These are phyloP conservation scores for Fusarium buxicola DNA, from an alignment of 2,329 filamentous ascomycete species.

Conservation along the genomic window DNA sequence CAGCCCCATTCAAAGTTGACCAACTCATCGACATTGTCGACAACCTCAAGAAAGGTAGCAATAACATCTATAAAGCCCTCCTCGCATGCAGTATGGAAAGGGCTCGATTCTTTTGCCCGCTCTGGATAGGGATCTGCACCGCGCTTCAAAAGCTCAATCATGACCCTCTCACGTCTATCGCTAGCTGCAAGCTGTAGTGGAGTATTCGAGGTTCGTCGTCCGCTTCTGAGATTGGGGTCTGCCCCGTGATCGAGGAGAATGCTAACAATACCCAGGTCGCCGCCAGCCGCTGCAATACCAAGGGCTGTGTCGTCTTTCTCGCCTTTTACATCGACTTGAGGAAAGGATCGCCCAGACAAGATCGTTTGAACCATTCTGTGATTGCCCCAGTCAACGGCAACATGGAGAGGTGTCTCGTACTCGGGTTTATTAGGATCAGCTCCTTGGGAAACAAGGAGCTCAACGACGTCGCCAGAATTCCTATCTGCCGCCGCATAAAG, in stretches of 20 bases:
- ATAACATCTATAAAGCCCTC: slow-evolving; percentile 21
- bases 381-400: slow-evolving; percentile 28
- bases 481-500: slow-evolving; percentile 24
- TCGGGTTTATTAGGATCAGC: slow-evolving; percentile 27
- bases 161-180: not conserved
- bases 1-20: slow-evolving; percentile 36
- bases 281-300: slow-evolving; percentile 18
- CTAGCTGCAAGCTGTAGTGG: slow-evolving; percentile 24
- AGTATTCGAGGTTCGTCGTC: slow-evolving; percentile 12
- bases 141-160: slow-evolving; percentile 33
- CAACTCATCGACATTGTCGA: slow-evolving; percentile 17
- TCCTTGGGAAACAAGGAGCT: slow-evolving; percentile 22
- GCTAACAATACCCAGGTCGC: slow-evolving; percentile 25
- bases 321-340: slow-evolving; percentile 16
- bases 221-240: slow-evolving; percentile 30
- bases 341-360: slow-evolving; percentile 14
- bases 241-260: slow-evolving; percentile 36
- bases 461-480: slow-evolving; percentile 12
- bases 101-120: slow-evolving; percentile 11
- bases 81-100: slow-evolving; percentile 27
- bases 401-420: slow-evolving; percentile 23
- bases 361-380: slow-evolving; percentile 18
- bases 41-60: slow-evolving; percentile 21
- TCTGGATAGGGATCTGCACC: slow-evolving; percentile 23
- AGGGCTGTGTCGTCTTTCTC: slow-evolving; percentile 24